A percentile compares a stretch with the other conserved stretches of the same genome.
Evolutionary conservation across 1,284 basidiomycete species (phyloP).

Genomic region (Ganoderma lingzhi): DNA sequence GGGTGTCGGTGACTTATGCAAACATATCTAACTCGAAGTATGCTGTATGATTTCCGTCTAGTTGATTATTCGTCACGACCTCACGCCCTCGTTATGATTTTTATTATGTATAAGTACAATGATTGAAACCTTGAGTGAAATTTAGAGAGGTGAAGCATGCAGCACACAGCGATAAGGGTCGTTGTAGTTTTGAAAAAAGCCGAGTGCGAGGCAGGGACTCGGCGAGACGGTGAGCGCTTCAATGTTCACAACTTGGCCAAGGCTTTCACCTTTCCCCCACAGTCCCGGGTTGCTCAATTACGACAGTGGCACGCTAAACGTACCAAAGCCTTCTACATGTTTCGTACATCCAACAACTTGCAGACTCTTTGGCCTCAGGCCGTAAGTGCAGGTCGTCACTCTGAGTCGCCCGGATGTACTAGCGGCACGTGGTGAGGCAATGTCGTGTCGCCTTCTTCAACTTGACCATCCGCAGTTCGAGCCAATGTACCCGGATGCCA

Average conservation of each 20-base stretch:
- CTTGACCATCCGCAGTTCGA: background rate
- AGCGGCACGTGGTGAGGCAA: background rate
- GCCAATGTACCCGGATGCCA: background rate
- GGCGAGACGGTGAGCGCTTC: no score
- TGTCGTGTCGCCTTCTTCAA: background rate
- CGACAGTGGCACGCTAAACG: no score
- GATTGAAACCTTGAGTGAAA: background rate
- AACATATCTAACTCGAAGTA: constrained; percentile 28
- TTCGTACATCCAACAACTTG: no score
- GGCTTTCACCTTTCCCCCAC: background rate
- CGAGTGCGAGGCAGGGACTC: no score
- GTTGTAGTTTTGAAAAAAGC: no score
- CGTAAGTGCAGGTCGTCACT: no score
- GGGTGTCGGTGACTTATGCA: constrained; percentile 25
- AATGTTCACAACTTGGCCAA: background rate
- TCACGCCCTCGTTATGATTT: constrained; percentile 17
- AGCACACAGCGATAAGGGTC: background rate
- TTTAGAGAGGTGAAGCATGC: background rate
- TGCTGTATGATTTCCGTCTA: constrained; percentile 19
- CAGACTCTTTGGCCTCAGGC: no score
- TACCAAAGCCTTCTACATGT: no score
- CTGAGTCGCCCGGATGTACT: background rate
- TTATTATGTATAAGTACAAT: constrained; percentile 13
- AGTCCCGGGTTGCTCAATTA: no score
- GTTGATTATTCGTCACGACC: constrained; percentile 21